Conservation (phyloP, 1,284 basidiomycete species). For the Naganishia cerealis region DNA sequence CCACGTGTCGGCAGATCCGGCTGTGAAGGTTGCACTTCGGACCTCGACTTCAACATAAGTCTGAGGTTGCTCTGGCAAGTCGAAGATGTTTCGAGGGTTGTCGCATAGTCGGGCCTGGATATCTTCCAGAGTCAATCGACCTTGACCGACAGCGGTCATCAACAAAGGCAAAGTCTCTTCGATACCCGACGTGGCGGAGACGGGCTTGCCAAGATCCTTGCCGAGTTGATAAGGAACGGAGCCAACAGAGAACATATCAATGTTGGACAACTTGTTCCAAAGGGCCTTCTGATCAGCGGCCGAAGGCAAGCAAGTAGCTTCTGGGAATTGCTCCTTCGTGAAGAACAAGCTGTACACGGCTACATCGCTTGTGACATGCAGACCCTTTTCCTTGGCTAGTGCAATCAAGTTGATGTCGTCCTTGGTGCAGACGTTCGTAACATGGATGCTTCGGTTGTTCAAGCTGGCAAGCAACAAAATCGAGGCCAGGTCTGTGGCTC, state of each 20-base stretch:
- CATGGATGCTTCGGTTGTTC: slow-evolving; percentile 83
- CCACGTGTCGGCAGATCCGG: slow-evolving; percentile 61
- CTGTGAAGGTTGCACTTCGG: slow-evolving; percentile 65
- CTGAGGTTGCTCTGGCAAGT: slow-evolving; percentile 77
- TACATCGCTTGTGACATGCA: slow-evolving; percentile 95
- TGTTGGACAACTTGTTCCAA: slow-evolving; percentile 79
- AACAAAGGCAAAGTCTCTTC: slow-evolving; percentile 86
- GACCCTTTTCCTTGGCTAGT: slow-evolving; percentile 87
- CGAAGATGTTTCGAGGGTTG: slow-evolving; percentile 90
- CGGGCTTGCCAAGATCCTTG: slow-evolving; percentile 64
- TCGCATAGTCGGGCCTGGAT: slow-evolving; percentile 79
- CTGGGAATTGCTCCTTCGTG: slow-evolving; percentile 71
- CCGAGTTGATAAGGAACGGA: slow-evolving; percentile 77
- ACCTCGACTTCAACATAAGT: slow-evolving; percentile 92
- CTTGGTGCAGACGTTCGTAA: slow-evolving; percentile 84
- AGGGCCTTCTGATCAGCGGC: slow-evolving; percentile 76
- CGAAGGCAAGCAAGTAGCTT: slow-evolving; percentile 69
- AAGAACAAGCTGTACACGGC: slow-evolving; percentile 92
- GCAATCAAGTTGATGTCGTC: slow-evolving; percentile 90
- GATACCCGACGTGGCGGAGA: slow-evolving; percentile 74
- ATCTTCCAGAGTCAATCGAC: slow-evolving; percentile 78
- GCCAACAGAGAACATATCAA: slow-evolving; percentile 92
- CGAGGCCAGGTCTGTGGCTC: slow-evolving; percentile 87
- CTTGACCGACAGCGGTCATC: slow-evolving; percentile 78
- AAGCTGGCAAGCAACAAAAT: slow-evolving; percentile 89